A percentile compares a stretch with the other conserved stretches of the same genome.
These are phyloP conservation scores for Leccinum fibrillosum DNA, from an alignment of 768 basidiomycete species.

Conservation along the genomic window DNA sequence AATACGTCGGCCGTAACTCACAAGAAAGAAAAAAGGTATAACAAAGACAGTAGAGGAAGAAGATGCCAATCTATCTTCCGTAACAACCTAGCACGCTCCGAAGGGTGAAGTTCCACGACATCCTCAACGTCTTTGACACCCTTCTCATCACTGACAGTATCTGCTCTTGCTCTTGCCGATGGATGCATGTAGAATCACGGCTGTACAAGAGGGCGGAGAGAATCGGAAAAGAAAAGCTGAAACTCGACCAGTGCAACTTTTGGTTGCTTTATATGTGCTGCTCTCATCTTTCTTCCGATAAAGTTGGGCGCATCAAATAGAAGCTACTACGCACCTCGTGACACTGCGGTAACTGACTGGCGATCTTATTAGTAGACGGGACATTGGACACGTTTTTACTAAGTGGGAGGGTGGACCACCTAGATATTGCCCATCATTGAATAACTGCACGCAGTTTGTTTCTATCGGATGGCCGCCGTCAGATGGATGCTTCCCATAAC, in stretches of 20 bases:
- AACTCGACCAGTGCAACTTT: neutral
- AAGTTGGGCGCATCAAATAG: neutral
- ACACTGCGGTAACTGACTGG: neutral
- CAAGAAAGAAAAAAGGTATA: conserved; percentile 20
- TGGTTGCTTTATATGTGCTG: neutral
- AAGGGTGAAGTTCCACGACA: neutral
- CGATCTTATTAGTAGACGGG: neutral
- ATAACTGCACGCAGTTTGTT: neutral
- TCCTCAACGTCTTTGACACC: neutral
- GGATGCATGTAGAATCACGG: neutral
- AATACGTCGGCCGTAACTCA: neutral
- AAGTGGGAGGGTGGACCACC: neutral
- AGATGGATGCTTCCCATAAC: neutral
- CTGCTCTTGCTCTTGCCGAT: neutral
- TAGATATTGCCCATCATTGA: neutral
- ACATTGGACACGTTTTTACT: neutral
- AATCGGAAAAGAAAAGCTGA: neutral
- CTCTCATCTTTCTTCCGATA: neutral
- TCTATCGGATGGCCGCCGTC: neutral
- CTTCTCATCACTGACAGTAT: neutral
- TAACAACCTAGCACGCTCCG: conserved; percentile 7
- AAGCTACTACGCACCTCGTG: neutral
- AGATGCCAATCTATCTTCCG: conserved; percentile 22
- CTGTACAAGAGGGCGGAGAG: neutral
- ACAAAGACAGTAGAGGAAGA: conserved; percentile 14